Base-by-base conservation (phyloP, 768 basidiomycete species). In the Pleurotus salmoneostramineus region DNA sequence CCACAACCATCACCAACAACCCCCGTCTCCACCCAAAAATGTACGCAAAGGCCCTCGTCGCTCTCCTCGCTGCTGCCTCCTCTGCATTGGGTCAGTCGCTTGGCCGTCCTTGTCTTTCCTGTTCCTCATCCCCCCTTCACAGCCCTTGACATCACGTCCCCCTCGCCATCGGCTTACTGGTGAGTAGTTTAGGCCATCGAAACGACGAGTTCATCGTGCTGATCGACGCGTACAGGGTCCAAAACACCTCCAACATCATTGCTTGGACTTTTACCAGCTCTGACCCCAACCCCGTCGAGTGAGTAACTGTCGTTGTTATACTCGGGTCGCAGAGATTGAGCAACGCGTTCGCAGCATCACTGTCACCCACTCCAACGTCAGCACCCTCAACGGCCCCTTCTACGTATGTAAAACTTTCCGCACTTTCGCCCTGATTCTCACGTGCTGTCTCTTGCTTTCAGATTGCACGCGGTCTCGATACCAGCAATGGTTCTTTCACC, bases 161-260 rank as follows among this genome's bases (percentile, higher is more conserved):
- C 52, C 14, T 55, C 52, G 36, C 52, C 40, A 27, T 15, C n/a
- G 6, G 40, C 15, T 55, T 55, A 17, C 52, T 55, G 52, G 52
- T 55, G 36, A 21, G 52, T 27, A 43, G 21, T 3, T 27, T 17
- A 17, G 15, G 8, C 32, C 11, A 12, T 31, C n/a, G 17, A 14
- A 45, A 45, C 17, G 17, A 45, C 35, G 5, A 17, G 15, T 27
- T 36, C 14, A 15, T 35, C 50, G 12, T 5, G 21, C 6, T 35
- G 15, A 37, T n/a, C 33, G 33, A 14, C 7, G 7, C 33, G 50
- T 5, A 15, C 52, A 55, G 52, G 52, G 52, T 55, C 27, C 52
- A 55, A 31, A 55, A 55, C 27, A 43, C 52, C 17, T 55, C 52
- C n/a, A 55, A 55, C 40, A 27, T 55, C 40, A 55, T 55, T 43